Base-by-base conservation (phyloP, 805 yeast genomes). In the Komagataella mondaviorum region DNA sequence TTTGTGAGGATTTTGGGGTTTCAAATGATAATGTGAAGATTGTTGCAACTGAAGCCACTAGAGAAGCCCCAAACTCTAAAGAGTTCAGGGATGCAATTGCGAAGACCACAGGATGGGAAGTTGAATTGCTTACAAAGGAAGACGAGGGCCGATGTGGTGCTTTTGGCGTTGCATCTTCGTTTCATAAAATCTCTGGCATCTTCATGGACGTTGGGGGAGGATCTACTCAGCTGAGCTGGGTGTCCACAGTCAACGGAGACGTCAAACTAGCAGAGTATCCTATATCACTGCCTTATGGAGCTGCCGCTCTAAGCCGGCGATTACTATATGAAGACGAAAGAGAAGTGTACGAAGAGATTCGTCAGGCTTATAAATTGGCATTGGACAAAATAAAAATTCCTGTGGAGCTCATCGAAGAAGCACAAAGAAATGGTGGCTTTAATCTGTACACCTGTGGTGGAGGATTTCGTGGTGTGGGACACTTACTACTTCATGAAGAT, bases 201-300 rank as follows among this genome's bases (percentile, higher is more conserved):
- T 82, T 80, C 59, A 74, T 85, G 75, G 90, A 85, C 59, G 67
- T 85, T 49, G 88, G 89, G 6, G 88, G 88, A 30, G 87, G 87
- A 0, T 73, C 81, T 6, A 73, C 83, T 1, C 88, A 82, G 55
- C 58, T 85, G 44, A 80, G 85, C 45, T 85, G 91, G 89, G 77
- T 84, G 17, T 70, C 71, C 53, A 75, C 81, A 45, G 64, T 67
- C 24, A 70, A 72, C 49, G 88, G 88, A 4, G 75, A 73, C 52
- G 71, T 83, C 23, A 66, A 67, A 52, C 47, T 45, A 6, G 78
- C 84, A 24, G 68, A 71, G 6, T 71, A 70, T 14, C 85, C 88
- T 0, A 80, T 81, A 2, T 76, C 83, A 2, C 64, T 83, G 48
- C 89, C 89, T 1, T 85, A 80, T 60, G 91, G 91, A 17, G 85